These are phyloP conservation scores for Cryptosporidium xiaoi DNA, from an alignment of 169 alveolate species.

Conservation along the genomic window DNA sequence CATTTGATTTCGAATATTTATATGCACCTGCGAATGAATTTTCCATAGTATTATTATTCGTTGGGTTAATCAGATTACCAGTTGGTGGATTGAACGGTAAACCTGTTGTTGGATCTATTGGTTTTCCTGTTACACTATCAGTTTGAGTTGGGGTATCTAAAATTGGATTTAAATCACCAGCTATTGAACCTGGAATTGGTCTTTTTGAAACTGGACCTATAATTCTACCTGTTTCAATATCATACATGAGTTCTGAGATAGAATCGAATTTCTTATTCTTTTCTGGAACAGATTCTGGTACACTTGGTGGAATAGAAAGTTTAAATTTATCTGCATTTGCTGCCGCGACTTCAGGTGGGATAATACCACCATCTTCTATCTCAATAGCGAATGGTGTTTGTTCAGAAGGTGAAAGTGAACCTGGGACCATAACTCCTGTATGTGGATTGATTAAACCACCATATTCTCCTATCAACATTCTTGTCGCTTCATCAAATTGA, in stretches of 20 bases:
- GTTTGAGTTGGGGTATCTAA: slow-evolving; percentile 53
- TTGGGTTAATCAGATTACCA: slow-evolving; percentile 39
- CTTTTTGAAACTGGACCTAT: slow-evolving; percentile 33
- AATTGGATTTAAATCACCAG: slow-evolving; percentile 50
- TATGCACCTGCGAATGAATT: slow-evolving; percentile 50
- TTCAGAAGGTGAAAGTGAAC: slow-evolving; percentile 53
- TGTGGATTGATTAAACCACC: slow-evolving; percentile 59
- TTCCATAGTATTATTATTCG: slow-evolving; percentile 34
- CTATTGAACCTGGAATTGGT: slow-evolving; percentile 70
- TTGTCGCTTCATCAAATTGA: slow-evolving; percentile 55
- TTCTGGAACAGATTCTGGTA: slow-evolving; percentile 18
- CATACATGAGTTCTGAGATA: slow-evolving; percentile 46
- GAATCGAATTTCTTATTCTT: slow-evolving; percentile 37
- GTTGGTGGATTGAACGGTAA: slow-evolving; percentile 57
- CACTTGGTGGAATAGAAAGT: slow-evolving; percentile 33
- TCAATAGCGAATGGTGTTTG: slow-evolving; percentile 13
- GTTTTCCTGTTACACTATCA: slow-evolving; percentile 34
- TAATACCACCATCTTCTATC: slow-evolving; percentile 59
- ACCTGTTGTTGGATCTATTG: slow-evolving; percentile 74
- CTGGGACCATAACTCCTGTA: slow-evolving; percentile 27
- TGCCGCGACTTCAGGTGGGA: slow-evolving; percentile 64
- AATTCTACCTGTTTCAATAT: slow-evolving; percentile 35
- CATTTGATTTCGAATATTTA: slow-evolving; percentile 35
- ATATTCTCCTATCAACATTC: slow-evolving; percentile 8
- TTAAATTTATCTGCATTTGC: slow-evolving; percentile 55